phyloP scores from a whole-genome alignment of 176 grass and related monocot species.

The Oryza longistaminata region DNA sequence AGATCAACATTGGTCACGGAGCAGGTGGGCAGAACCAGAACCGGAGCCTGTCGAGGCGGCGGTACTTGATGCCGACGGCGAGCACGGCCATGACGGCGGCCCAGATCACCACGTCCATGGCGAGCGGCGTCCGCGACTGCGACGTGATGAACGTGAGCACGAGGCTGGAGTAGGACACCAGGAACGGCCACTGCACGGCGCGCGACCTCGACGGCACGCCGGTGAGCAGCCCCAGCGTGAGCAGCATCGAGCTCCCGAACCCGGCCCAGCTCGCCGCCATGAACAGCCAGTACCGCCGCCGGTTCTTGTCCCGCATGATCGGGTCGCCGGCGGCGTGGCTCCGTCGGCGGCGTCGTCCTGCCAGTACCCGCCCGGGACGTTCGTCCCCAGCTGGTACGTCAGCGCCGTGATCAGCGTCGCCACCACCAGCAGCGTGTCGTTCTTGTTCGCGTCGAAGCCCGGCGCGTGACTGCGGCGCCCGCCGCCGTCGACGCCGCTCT shows the following conservation, averaged over 20 bases:
- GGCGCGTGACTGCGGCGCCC: background rate
- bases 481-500: background rate
- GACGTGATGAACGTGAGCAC: constrained; percentile 43
- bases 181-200: constrained; percentile 40
- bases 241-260: constrained; percentile 43
- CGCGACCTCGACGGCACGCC: constrained; percentile 25
- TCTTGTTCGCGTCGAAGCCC: constrained; percentile 19
- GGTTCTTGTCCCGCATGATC: constrained; percentile 42
- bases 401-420: constrained; percentile 48
- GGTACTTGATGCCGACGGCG: background rate
- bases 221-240: constrained; percentile 42
- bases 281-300: constrained; percentile 38
- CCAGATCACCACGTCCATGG: constrained; percentile 33
- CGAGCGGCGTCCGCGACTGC: constrained; percentile 31
- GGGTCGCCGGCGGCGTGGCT: constrained; percentile 32
- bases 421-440: constrained; percentile 44
- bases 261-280: constrained; percentile 46
- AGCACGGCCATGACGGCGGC: background rate
- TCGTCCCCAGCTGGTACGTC: constrained; percentile 46
- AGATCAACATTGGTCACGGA: too few species aligned
- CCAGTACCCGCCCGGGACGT: constrained; percentile 41
- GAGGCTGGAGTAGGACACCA: constrained; percentile 48
- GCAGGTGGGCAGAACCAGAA: background rate
- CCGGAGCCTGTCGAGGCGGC: background rate
- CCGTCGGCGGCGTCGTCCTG: constrained; percentile 28